Evolutionary conservation across 2,329 filamentous ascomycete species (phyloP), one percentile per base, ranked within the genome.

Genomic region (Drechslerella dactyloides): DNA sequence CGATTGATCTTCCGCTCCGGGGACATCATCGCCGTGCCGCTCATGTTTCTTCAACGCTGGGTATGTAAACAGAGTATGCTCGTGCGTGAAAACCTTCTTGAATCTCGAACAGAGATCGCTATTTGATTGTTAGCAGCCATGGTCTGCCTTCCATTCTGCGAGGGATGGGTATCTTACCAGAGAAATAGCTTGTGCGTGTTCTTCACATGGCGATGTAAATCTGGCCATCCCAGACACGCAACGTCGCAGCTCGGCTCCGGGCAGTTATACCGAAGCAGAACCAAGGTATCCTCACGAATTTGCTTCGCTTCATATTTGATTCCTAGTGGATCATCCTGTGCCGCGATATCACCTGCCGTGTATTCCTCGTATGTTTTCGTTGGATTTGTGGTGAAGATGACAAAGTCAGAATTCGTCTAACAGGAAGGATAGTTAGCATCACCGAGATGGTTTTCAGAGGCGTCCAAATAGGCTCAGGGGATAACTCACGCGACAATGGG

Each of bases 41-140:
- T 97, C 96, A 79, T 99, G 94, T 77, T 87, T 90, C 75, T 90
- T 87, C 55, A 97, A 83, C 75, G 93, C 91, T 74, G 88, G 85
- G 73, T 87, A 85, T 0, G 90, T 89, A 79, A 97, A 97, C 0
- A 99, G 84, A 74, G 96, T 91, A 78, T 99, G 94, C 80, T 99
- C 94, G 80, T 99, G 94, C 0, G 94, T 97, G 77, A 99, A 99
- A 35, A 97, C 92, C 78, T 96, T 97, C 81, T 99, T 99, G 82
- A 97, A 93, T 70, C 92, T 84, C 5, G 93, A 90, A 80, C 93
- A 97, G 10, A 96, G 83, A 79, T 96, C 91, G 80, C 90, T 85
- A 72, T 30, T 24, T 33, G 40, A n/a, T 21, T 15, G 1, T 53
- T 50, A 54, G 57, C 27, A 59, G 52, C 1, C 13, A 33, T 44